Base-by-base conservation (phyloP, 2,329 filamentous ascomycete genomes). In the Didymella arachidicola region DNA sequence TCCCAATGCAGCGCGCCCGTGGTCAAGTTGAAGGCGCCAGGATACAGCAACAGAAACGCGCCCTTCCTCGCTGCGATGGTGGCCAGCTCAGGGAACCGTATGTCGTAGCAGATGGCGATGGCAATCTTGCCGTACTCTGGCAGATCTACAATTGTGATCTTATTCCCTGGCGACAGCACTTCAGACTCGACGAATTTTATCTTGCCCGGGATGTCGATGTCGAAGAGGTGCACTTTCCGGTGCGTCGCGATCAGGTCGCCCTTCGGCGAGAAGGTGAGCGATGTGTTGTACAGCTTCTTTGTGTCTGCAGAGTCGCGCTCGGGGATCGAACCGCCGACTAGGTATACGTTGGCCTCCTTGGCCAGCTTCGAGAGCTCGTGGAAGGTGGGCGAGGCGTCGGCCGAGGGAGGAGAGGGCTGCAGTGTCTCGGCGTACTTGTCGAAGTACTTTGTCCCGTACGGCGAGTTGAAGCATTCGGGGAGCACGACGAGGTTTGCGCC, bases 381-480 rank as follows among this genome's bases (percentile, higher is more conserved):
- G 84, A 89, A 98, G 53, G 91, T 93, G 0, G 93, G 93, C 4
- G 91, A 89, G 70, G 90, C 86, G 44, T 86, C 84, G 60, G 81
- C 75, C 3, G 87, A 81, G 0, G 93, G 92, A 27, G 92, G 91
- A 3, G 87, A 89, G 0, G 92, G 92, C 1, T 86, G 82, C n/a
- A 98, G 87, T 1, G 87, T 89, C 79, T 99, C 95, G 66, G 95
- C 93, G 78, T 98, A 98, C 61, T 88, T 86, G 53, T 93, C 89
- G 80, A 99, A 99, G 83, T 89, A 93, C 72, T 92, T 84, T 66
- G 88, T 93, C 66, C 95, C 95, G 79, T 99, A 99, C 8, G 95
- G 95, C 41, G 91, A 96, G 82, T 99, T 99, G 87, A 99, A 99
- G 84, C 95, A 99, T 81, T 99, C 95, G 34, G 95, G 95, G 18